Evolutionary conservation across 768 basidiomycete species (phyloP).

Genomic region (Pleurotus tuoliensis): DNA sequence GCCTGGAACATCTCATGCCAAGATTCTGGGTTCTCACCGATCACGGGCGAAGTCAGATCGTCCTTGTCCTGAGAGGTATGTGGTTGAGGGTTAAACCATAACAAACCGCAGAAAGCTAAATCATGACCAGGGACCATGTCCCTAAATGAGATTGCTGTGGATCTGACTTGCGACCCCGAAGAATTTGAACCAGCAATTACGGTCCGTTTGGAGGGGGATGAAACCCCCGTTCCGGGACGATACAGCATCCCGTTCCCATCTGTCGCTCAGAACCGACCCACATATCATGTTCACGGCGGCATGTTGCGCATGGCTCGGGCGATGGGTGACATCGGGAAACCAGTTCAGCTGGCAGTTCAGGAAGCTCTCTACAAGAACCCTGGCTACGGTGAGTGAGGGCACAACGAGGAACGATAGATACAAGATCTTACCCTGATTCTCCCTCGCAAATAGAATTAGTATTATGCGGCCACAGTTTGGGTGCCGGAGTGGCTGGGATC

Average conservation of each 20-base stretch:
- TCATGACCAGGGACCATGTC: slow-evolving; percentile 67
- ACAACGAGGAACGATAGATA: neutral
- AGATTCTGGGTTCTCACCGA: slow-evolving; percentile 86
- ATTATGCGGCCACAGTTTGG: slow-evolving; percentile 80
- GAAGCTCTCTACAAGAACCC: slow-evolving; percentile 67
- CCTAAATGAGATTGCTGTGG: slow-evolving; percentile 81
- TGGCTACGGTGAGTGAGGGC: slow-evolving; percentile 56
- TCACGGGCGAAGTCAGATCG: slow-evolving; percentile 67
- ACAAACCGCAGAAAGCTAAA: neutral
- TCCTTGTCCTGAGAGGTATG: slow-evolving; percentile 67
- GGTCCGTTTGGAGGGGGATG: slow-evolving; percentile 23
- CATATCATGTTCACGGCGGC: slow-evolving; percentile 73
- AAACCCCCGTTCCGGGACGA: slow-evolving; percentile 28
- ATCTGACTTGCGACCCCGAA: slow-evolving; percentile 77
- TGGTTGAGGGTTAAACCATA: neutral
- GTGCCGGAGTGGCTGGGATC: slow-evolving; percentile 76
- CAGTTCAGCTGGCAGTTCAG: slow-evolving; percentile 71
- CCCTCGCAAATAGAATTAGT: slow-evolving; percentile 48
- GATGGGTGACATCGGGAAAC: slow-evolving; percentile 75
- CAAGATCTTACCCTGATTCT: neutral
- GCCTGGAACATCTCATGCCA: slow-evolving; percentile 70
- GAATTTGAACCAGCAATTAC: slow-evolving; percentile 55
- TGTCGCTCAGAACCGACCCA: slow-evolving; percentile 20
- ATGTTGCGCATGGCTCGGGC: slow-evolving; percentile 76
- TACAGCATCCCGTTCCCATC: slow-evolving; percentile 20